Percentiles rank a stretch among this genome's conserved stretches.
Conservation (phyloP, 2,329 filamentous ascomycete genomes). For the Fonsecaea multimorphosa region DNA sequence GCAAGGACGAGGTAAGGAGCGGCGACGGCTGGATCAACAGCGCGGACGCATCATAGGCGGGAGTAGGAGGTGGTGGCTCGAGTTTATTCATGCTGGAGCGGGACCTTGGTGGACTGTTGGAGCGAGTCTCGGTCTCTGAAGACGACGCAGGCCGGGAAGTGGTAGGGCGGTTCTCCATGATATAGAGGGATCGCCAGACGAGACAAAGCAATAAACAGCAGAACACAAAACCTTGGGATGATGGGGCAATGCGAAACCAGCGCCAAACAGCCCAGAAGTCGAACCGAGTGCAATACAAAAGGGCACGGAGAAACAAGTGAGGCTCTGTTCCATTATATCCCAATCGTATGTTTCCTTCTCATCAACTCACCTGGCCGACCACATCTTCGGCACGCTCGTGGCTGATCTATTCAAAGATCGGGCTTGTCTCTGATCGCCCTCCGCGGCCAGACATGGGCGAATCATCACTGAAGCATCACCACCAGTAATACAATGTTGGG, state of each 20-base stretch:
- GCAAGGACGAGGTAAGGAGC: conserved; percentile 35
- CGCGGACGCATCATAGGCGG: conserved; percentile 28
- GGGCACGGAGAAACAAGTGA: conserved; percentile 7
- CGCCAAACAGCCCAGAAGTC: conserved; percentile 11
- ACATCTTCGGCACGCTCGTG: not conserved
- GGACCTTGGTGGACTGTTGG: conserved; percentile 13
- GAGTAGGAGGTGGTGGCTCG: conserved; percentile 19
- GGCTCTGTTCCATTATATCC: conserved; percentile 12
- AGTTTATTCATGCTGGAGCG: conserved; percentile 25
- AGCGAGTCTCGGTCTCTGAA: conserved; percentile 13
- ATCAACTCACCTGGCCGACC: not conserved
- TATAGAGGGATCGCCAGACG: not conserved
- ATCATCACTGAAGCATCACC: conserved; percentile 4
- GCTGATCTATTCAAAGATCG: conserved; percentile 17
- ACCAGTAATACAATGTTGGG: conserved; percentile 5
- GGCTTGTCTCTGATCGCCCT: conserved; percentile 7
- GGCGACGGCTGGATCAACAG: conserved; percentile 28
- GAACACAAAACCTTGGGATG: conserved; percentile 3
- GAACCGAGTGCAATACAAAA: conserved; percentile 1
- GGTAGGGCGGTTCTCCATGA: conserved; percentile 22
- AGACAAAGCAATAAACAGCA: not conserved
- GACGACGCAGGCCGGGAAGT: conserved; percentile 17
- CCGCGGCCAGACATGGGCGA: not conserved
- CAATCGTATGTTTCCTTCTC: not conserved
- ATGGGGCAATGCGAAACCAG: conserved; percentile 11